Evolutionary conservation across 495 filamentous ascomycete species (phyloP), one percentile per base, ranked within the genome.

Genomic region (Trichoderma reesei): DNA sequence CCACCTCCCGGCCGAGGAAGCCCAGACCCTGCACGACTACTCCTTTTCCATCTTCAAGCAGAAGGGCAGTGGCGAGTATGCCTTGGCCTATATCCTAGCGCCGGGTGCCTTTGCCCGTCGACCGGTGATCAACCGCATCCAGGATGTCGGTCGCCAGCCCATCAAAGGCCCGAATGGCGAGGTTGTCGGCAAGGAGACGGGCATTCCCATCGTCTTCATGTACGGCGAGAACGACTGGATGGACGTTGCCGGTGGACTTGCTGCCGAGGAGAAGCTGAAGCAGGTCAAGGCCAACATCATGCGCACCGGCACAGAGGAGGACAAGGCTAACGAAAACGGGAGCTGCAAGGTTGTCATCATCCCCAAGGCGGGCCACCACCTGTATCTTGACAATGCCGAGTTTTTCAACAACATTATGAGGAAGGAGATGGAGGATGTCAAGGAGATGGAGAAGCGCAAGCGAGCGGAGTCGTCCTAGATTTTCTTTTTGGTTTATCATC

Each of bases 221-320:
- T 98, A 98, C 70, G 94, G 94, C 63, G 91, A 96, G 69, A 85
- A 92, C 69, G 94, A 98, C 78, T 98, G 94, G 94, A 98, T 98
- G 94, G 95, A 98, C 68, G 85, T 93, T 13, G 83, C 83, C 0
- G 95, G 93, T 16, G 94, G 94, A 1, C 87, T 83, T 65, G 91
- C 90, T 0, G 86, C 92, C 0, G 83, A 88, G 69, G 81, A 90
- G 75, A 94, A 90, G 76, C 80, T 97, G 14, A 85, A 87, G 65
- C 83, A 90, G 66, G 85, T 87, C 66, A 83, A 82, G 65, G 76
- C 74, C 26, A 80, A 82, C 62, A 78, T 80, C 1, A 72, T 95
- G 37, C 70, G 76, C 16, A 71, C 81, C 60, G 85, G 82, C 13
- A 88, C 82, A 1, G 80, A 82, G 0, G 86, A 90, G 67, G 90